Base-by-base conservation (phyloP, 306 rosid genomes). In the Castanea mollissima region DNA sequence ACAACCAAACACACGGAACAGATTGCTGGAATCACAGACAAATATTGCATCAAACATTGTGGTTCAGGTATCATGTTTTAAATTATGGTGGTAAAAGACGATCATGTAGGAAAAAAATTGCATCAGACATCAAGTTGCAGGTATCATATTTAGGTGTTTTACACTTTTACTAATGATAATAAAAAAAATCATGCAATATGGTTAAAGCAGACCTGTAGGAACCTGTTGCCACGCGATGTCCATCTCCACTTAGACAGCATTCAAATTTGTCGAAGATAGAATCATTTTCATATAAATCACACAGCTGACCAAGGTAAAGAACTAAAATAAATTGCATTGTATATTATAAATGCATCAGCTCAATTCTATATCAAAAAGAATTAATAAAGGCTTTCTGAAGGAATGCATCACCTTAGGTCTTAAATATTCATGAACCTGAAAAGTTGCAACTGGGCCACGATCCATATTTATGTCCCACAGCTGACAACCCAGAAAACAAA, bases 241-340 rank as follows among this genome's bases (percentile, higher is more conserved):
- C 99, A 62, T 96, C 94, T 34, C 99, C 98, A 75, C 99, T 96
- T 80, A 96, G 82, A 82, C 99, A 96, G 81, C 99, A 93, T 90
- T 96, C 99, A 23, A 96, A 96, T 81, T 96, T 96, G 49, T 93
- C 98, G 3, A 91, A 93, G 83, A 96, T 96, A 1, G 98, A 96
- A 84, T 95, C 99, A 77, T 95, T 95, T 86, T 95, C 99, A 79
- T 95, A 95, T 44, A 95, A 79, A 87, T 95, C 99, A 82, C 98
- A 90, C 68, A 95, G 91, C 99, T 95, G 91, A 44, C 69, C 75
- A 87, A 69, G 86, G 68, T 25, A 82, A 73, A 63, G 60, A 84
- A 68, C 23, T 19, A 54, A 13, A 38, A 27, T 74, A 44, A 63
- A 68, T 49, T 57, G 70, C 75, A 6, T 20, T 35, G 16, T 49